Percentiles rank a stretch among this genome's conserved stretches.
phyloP scores from a whole-genome alignment of 805 yeast species.

The Nakazawaea molendinolei region DNA sequence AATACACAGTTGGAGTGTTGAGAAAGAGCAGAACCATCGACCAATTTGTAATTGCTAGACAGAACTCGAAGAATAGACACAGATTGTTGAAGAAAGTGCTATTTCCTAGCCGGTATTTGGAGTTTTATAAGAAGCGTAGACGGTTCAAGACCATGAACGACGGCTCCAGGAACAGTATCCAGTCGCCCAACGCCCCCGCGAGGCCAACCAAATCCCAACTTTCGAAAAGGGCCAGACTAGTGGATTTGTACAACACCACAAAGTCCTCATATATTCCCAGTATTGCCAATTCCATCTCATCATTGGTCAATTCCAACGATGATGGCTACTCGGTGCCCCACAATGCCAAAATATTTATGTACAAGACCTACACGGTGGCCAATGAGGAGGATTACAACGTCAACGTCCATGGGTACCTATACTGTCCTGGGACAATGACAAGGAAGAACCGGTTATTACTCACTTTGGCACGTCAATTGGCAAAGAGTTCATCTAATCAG shows the following conservation, averaged over 20 bases:
- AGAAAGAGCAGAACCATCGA: constrained; percentile 6
- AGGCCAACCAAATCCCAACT: constrained; percentile 6
- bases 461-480: constrained; percentile 62
- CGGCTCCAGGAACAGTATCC: too few relatives aligned
- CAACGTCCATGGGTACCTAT: constrained; percentile 67
- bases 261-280: constrained; percentile 44
- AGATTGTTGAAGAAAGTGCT: constrained; percentile 4
- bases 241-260: constrained; percentile 43
- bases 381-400: constrained; percentile 35
- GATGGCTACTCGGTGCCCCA: constrained; percentile 34
- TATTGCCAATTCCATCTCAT: constrained; percentile 31
- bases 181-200: too few relatives aligned
- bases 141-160: too few relatives aligned
- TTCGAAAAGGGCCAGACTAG: constrained; percentile 30
- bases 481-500: constrained; percentile 29
- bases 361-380: constrained; percentile 47
- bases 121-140: constrained; percentile 6
- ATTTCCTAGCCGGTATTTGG: constrained; percentile 9
- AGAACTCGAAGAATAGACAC: background rate
- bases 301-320: constrained; percentile 16
- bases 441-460: constrained; percentile 66
- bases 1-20: constrained; percentile 10
- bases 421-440: constrained; percentile 60
- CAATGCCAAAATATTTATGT: constrained; percentile 55
- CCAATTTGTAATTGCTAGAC: constrained; percentile 1